A percentile compares a stretch with the other conserved stretches of the same genome.
phyloP scores from a whole-genome alignment of 2,329 filamentous ascomycete genomes.

The Colletotrichum incanum region DNA sequence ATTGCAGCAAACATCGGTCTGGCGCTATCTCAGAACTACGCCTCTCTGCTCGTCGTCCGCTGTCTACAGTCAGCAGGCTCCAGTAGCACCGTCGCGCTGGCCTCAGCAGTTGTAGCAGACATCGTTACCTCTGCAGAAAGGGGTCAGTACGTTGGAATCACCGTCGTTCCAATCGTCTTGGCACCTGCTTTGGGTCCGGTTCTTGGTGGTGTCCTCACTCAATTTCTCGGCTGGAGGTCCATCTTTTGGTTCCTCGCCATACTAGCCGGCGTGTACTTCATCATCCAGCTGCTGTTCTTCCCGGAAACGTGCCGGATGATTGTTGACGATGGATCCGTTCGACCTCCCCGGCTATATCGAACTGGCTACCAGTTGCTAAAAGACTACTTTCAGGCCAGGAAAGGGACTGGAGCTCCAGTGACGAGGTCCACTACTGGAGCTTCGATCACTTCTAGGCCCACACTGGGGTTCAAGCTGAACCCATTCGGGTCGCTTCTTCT shows the following conservation, averaged over 20 bases:
- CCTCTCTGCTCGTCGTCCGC: constrained; percentile 70
- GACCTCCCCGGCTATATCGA: constrained; percentile 56
- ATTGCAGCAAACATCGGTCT: constrained; percentile 61
- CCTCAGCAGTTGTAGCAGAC: constrained; percentile 76
- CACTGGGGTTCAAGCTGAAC: constrained; percentile 58
- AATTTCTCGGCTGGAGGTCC: constrained; percentile 59
- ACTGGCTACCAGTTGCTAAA: constrained; percentile 51
- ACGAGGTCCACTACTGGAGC: constrained; percentile 28
- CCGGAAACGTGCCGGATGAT: constrained; percentile 63
- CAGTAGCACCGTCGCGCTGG: constrained; percentile 74
- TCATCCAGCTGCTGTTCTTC: constrained; percentile 57
- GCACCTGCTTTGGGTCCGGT: constrained; percentile 61
- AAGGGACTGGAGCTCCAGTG: constrained; percentile 7
- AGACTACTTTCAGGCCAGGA: constrained; percentile 37
- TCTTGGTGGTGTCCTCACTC: constrained; percentile 57
- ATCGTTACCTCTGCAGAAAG: constrained; percentile 68
- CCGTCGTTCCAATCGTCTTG: constrained; percentile 60
- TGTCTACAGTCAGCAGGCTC: constrained; percentile 69
- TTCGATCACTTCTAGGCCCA: constrained; percentile 43
- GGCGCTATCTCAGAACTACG: constrained; percentile 66
- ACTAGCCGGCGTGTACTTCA: constrained; percentile 51
- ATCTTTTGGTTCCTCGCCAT: constrained; percentile 58
- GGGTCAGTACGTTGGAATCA: constrained; percentile 58
- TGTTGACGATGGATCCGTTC: constrained; percentile 68
- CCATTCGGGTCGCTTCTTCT: constrained; percentile 58